A percentile compares a stretch with the other conserved stretches of the same genome.
Conservation (phyloP, 495 filamentous ascomycete genomes). For the Entonaema liquescens region DNA sequence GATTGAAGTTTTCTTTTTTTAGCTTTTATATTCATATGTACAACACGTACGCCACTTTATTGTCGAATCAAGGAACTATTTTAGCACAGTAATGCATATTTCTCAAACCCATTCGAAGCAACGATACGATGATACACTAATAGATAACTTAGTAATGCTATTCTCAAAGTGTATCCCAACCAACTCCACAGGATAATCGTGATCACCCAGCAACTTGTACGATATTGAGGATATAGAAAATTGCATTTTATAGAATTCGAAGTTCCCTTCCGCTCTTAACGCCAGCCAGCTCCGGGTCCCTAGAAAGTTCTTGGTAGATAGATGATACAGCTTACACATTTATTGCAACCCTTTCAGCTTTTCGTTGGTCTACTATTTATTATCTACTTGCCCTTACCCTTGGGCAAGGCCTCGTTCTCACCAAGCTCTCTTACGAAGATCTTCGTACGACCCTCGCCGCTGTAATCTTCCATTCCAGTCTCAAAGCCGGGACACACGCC, state of each 20-base stretch:
- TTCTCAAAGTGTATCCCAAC: neutral
- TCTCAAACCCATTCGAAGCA: neutral
- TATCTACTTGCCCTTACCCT: conserved; percentile 65
- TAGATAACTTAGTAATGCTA: neutral
- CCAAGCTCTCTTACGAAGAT: conserved; percentile 83
- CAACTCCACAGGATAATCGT: neutral
- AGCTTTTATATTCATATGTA: neutral
- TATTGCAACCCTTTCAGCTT: neutral
- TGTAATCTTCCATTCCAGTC: conserved; percentile 82
- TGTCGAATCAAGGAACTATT: neutral
- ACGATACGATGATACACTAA: neutral
- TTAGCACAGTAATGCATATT: neutral
- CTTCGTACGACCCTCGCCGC: conserved; percentile 72
- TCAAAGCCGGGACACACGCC: conserved; percentile 91
- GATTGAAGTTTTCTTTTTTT: neutral
- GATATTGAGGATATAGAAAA: neutral
- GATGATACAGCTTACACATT: conserved; percentile 1
- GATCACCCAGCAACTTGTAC: neutral
- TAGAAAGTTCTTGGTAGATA: conserved; percentile 15
- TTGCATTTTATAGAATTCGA: conserved; percentile 14
- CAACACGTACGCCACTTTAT: neutral
- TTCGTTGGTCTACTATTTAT: neutral
- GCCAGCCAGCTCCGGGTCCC: conserved; percentile 35
- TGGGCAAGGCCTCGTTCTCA: conserved; percentile 89
- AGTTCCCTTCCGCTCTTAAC: conserved; percentile 28